Evolutionary conservation across 208 protist genomes (phyloP), one percentile per base, ranked within the genome.

Genomic region (Trypanosoma platydactyli): DNA sequence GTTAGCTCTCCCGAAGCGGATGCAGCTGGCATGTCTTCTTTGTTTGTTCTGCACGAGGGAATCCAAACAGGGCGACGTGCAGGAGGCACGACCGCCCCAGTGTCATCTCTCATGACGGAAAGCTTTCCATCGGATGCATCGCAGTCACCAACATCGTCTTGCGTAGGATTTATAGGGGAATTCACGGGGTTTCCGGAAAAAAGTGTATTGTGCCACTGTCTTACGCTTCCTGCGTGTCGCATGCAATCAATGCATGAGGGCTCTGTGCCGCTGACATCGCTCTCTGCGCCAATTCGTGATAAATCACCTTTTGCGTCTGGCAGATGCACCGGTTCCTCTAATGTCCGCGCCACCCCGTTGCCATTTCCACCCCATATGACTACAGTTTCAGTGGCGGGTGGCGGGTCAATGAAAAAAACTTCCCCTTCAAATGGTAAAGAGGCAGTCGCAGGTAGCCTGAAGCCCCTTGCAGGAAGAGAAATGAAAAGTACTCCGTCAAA

Each of bases 191-290:
- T 67, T 67, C 62, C 62, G 38, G 40, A 59, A 24, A 58, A 25
- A 2, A 58, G 50, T 58, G 7, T 67, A 0, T 38, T 49, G 13
- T 67, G 62, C 38, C 62, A 67, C 22, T 58, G 62, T 22, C 24
- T 67, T 30, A 51, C 62, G 6, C 25, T 67, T 3, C 38, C 50
- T 0, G 20, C 62, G 49, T 33, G 40, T 35, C 15, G 30, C n/a
- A 20, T 67, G 20, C 62, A 67, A 18, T 40, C 50, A 29, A 45
- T 67, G 22, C 49, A 67, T 24, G 38, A 5, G 5, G 27, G 7
- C 20, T n/a, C 1, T 24, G 29, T 1, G 50, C 50, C 56, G 16
- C 13, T 18, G 9, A 41, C 35, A 1, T 41, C 15, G 18, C 35
- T 40, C 41, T 30, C 50, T 1, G 1, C 38, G 6, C n/a, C 22